Percentiles rank a stretch among this genome's conserved stretches.
Conservation (phyloP, 345 rosid genomes). For the Salix dunnii region DNA sequence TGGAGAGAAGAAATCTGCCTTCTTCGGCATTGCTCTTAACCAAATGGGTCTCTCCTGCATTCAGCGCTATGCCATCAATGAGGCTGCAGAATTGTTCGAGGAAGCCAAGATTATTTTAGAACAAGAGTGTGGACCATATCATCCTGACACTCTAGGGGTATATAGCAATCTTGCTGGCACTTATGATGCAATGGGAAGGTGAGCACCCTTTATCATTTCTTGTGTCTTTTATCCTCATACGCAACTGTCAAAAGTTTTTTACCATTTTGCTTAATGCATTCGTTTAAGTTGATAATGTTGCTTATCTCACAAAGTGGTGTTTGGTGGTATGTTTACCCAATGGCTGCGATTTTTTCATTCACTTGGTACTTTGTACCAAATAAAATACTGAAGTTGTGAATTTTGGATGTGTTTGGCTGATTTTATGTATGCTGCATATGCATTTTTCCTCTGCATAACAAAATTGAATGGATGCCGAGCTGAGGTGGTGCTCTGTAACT, state of each 20-base stretch:
- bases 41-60: slow-evolving; percentile 92
- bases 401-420: not conserved
- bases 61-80: slow-evolving; percentile 62
- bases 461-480: not conserved
- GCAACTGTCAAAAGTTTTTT: not conserved
- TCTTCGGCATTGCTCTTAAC: slow-evolving; percentile 79
- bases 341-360: not conserved
- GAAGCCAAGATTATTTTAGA: slow-evolving; percentile 79
- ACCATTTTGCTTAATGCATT: not conserved
- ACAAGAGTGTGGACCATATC: slow-evolving; percentile 81
- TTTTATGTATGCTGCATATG: not conserved
- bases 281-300: not conserved
- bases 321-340: not conserved
- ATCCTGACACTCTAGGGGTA: slow-evolving; percentile 84
- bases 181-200: slow-evolving; percentile 99
- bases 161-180: slow-evolving; percentile 94
- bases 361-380: not conserved
- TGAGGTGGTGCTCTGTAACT: slow-evolving; percentile 3
- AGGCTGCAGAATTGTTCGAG: slow-evolving; percentile 86
- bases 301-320: not conserved
- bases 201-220: not conserved
- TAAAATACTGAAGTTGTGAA: not conserved
- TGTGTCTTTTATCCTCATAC: not conserved
- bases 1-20: slow-evolving; percentile 76
- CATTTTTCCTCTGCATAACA: not conserved